Evolutionary conservation across 225 moss, liverwort and hornwort genomes (phyloP).

Genomic region (Sphagnum contortum): DNA sequence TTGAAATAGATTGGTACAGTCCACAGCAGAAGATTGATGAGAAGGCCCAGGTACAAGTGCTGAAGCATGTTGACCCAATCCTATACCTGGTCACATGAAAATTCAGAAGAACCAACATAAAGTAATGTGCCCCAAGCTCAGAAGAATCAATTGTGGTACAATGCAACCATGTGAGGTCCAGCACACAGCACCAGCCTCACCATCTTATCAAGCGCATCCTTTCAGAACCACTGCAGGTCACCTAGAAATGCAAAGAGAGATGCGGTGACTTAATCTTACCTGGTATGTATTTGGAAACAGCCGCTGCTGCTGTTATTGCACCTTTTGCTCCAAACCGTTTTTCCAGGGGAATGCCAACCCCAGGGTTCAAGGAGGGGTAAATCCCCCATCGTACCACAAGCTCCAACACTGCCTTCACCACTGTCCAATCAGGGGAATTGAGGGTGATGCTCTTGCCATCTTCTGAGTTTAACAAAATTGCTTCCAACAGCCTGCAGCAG

Average conservation of each 20-base stretch:
- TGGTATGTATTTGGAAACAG: conserved; percentile 42
- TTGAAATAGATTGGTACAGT: conserved; percentile 35
- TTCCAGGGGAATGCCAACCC: conserved; percentile 64
- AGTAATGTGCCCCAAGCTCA: too few relatives aligned
- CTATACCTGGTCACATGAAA: conserved; percentile 4
- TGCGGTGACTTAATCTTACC: conserved; percentile 1
- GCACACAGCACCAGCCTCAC: too few relatives aligned
- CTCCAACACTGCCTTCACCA: conserved; percentile 76
- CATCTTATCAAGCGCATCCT: too few relatives aligned
- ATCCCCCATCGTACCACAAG: conserved; percentile 73
- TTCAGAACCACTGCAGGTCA: too few relatives aligned
- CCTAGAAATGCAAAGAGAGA: too few relatives aligned
- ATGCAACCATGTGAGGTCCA: too few relatives aligned
- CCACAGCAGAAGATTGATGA: conserved; percentile 9
- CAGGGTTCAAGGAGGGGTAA: conserved; percentile 61
- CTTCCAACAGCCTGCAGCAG: conserved; percentile 33
- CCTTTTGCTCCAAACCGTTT: conserved; percentile 66
- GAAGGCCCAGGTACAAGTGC: conserved; percentile 2
- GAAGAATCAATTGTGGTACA: too few relatives aligned
- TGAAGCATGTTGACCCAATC: not conserved
- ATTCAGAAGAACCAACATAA: too few relatives aligned
- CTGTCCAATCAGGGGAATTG: conserved; percentile 48
- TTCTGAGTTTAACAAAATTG: conserved; percentile 20
- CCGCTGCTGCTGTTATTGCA: conserved; percentile 58
- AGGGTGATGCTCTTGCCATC: conserved; percentile 36